phyloP scores from a whole-genome alignment of 306 rosid species.

The Cucurbita moschata region DNA sequence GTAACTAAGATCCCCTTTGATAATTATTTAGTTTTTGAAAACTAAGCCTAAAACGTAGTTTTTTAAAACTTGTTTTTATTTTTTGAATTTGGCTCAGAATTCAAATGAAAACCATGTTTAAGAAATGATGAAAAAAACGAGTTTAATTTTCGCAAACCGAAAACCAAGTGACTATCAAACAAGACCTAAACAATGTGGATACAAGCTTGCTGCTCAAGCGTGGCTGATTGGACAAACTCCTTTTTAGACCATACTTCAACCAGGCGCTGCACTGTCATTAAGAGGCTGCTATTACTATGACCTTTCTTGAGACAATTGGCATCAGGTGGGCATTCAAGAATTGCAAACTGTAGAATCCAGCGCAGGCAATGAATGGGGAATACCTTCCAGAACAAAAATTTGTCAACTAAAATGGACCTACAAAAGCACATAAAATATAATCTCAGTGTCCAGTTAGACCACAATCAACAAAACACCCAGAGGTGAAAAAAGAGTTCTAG shows the following conservation, averaged over 20 bases:
- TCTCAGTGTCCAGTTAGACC: neutral
- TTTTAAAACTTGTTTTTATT: too few species aligned
- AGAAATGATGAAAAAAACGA: too few species aligned
- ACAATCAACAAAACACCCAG: neutral
- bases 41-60: too few species aligned
- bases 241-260: conserved; percentile 60
- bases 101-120: too few species aligned
- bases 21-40: too few species aligned
- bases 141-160: too few species aligned
- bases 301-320: conserved; percentile 24
- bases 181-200: conserved; percentile 30
- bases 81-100: too few species aligned
- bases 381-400: conserved; percentile 79
- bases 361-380: conserved; percentile 73
- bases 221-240: conserved; percentile 79
- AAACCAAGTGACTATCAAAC: too few species aligned
- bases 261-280: conserved; percentile 42
- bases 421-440: conserved; percentile 16
- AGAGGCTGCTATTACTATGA: conserved; percentile 24
- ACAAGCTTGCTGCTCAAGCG: conserved; percentile 86
- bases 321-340: conserved; percentile 58
- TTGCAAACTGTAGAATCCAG: conserved; percentile 85
- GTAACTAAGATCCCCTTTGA: too few species aligned
- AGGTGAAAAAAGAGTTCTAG: neutral
- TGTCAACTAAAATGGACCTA: conserved; percentile 78